Percentiles rank a stretch among this genome's conserved stretches.
Conservation (phyloP, 768 basidiomycete genomes). For the Dacryopinax spathularia region DNA sequence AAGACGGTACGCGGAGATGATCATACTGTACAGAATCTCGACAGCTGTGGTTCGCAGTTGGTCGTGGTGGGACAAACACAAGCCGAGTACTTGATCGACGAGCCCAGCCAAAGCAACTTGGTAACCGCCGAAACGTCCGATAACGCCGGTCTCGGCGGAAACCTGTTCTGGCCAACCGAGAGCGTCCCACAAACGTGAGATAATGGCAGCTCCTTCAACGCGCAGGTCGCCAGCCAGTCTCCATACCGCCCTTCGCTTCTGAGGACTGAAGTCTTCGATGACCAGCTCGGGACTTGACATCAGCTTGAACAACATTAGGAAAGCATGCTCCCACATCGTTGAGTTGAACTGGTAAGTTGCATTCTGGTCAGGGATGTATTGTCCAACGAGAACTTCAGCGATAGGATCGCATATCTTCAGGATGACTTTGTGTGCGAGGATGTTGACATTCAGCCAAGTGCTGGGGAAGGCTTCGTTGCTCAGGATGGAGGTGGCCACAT, state of each 20-base stretch:
- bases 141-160: slow-evolving; percentile 34
- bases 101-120: slow-evolving; percentile 70
- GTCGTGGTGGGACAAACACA: slow-evolving; percentile 92
- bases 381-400: slow-evolving; percentile 55
- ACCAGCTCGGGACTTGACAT: slow-evolving; percentile 81
- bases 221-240: slow-evolving; percentile 89
- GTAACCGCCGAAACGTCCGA: slow-evolving; percentile 56
- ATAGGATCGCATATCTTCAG: slow-evolving; percentile 80
- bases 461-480: slow-evolving; percentile 78
- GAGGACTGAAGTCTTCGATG: slow-evolving; percentile 89
- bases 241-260: slow-evolving; percentile 95
- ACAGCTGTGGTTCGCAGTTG: slow-evolving; percentile 80
- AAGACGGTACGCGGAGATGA: slow-evolving; percentile 78
- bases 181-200: slow-evolving; percentile 72
- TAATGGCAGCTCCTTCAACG: slow-evolving; percentile 72
- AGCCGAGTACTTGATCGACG: slow-evolving; percentile 77
- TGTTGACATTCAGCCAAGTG: slow-evolving; percentile 83
- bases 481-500: slow-evolving; percentile 63
- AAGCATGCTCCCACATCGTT: slow-evolving; percentile 64
- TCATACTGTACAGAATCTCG: slow-evolving; percentile 89
- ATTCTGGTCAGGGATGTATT: slow-evolving; percentile 64
- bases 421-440: slow-evolving; percentile 74
- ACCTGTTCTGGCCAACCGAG: slow-evolving; percentile 61
- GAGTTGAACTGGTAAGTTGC: slow-evolving; percentile 54
- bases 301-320: slow-evolving; percentile 69